Conservation (phyloP, 345 rosid species). For the Erysimum cheiranthoides region DNA sequence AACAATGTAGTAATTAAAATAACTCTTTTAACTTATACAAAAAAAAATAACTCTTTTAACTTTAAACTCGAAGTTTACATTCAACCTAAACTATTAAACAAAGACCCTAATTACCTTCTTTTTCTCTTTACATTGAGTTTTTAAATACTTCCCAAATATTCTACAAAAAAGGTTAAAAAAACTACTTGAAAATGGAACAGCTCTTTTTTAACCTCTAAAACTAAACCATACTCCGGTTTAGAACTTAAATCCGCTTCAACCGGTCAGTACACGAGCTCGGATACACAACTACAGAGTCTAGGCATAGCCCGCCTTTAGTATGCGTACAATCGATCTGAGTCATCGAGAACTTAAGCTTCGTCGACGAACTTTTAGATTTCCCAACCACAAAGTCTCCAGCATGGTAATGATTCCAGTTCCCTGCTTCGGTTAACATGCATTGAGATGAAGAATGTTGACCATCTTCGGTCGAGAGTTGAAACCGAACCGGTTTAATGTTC, state of each 20-base stretch:
- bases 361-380: slow-evolving; percentile 40
- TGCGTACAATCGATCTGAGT: slow-evolving; percentile 99
- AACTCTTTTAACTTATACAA: neutral
- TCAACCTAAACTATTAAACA: slow-evolving; percentile 5
- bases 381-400: slow-evolving; percentile 79
- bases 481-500: slow-evolving; percentile 83
- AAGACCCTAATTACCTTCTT: slow-evolving; percentile 2
- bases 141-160: slow-evolving; percentile 17
- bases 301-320: slow-evolving; percentile 92
- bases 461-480: slow-evolving; percentile 88
- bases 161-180: slow-evolving; percentile 32
- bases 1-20: too few species aligned
- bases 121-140: slow-evolving; percentile 25
- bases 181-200: slow-evolving; percentile 25
- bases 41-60: neutral
- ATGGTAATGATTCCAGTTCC: slow-evolving; percentile 82
- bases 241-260: slow-evolving; percentile 63
- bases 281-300: slow-evolving; percentile 77
- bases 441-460: slow-evolving; percentile 83
- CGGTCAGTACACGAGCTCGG: slow-evolving; percentile 69
- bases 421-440: slow-evolving; percentile 64
- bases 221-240: slow-evolving; percentile 31
- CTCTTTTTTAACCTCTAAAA: slow-evolving; percentile 42
- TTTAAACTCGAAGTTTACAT: neutral
- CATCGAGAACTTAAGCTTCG: slow-evolving; percentile 78